These are phyloP conservation scores for Alternaria rosae DNA, from an alignment of 2,329 filamentous ascomycete genomes.

Conservation along the genomic window DNA sequence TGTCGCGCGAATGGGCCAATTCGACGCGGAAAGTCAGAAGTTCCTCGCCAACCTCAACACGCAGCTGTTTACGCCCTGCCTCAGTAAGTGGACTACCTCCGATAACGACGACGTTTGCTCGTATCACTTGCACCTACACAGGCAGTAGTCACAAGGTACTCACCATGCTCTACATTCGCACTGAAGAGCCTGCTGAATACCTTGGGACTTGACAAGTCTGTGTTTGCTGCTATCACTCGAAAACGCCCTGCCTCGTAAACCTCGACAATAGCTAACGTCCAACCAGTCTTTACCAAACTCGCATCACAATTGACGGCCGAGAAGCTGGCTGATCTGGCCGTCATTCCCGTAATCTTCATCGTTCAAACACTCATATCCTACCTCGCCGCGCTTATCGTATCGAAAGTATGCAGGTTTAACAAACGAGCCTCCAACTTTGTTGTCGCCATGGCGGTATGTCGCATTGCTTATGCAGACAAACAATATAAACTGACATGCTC, in stretches of 20 bases:
- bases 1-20: conserved; percentile 86
- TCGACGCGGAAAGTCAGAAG: conserved; percentile 95
- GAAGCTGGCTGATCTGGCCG: conserved; percentile 86
- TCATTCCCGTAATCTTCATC: conserved; percentile 94
- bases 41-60: conserved; percentile 97
- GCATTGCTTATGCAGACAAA: neutral
- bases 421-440: conserved; percentile 93
- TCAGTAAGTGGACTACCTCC: conserved; percentile 66
- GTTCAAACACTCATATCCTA: conserved; percentile 90
- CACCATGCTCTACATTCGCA: neutral
- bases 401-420: conserved; percentile 79
- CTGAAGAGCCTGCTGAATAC: neutral
- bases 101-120: neutral
- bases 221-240: neutral
- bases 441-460: conserved; percentile 83
- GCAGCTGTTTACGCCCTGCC: conserved; percentile 93
- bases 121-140: neutral
- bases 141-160: neutral
- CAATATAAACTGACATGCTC: conserved; percentile 23
- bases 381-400: conserved; percentile 72
- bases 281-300: conserved; percentile 90
- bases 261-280: conserved; percentile 15
- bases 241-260: neutral
- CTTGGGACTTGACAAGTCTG: neutral
- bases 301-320: conserved; percentile 92